Percentiles rank a stretch among this genome's conserved stretches.
Conservation (phyloP, 495 filamentous ascomycete genomes). For the Platismatia glauca region DNA sequence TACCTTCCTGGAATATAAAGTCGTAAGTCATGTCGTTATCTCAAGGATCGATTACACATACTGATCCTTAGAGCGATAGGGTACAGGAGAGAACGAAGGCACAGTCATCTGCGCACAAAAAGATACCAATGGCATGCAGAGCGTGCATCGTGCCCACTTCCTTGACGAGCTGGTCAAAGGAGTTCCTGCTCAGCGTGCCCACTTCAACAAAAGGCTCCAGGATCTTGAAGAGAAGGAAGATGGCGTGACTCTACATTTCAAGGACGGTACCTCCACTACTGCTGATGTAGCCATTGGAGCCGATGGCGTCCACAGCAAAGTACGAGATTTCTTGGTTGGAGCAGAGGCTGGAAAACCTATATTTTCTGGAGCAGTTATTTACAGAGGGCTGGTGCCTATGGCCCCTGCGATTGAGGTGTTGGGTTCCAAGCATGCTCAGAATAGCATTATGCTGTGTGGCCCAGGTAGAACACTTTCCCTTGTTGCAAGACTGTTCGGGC, state of each 20-base stretch:
- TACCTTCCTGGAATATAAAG: background rate
- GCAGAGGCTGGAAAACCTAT: slow-evolving; percentile 37
- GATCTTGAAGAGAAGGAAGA: background rate
- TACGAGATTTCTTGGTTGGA: slow-evolving; percentile 40
- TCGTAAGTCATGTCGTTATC: background rate
- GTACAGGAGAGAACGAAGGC: background rate
- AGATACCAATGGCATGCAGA: background rate
- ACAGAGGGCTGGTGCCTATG: slow-evolving; percentile 54
- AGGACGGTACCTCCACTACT: slow-evolving; percentile 22
- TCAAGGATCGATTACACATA: background rate
- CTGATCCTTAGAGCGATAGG: background rate
- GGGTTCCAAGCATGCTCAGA: slow-evolving; percentile 42
- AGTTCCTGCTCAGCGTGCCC: background rate
- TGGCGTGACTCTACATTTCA: slow-evolving; percentile 16
- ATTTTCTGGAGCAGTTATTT: slow-evolving; percentile 18
- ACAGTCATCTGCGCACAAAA: background rate
- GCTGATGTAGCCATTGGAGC: slow-evolving; percentile 46
- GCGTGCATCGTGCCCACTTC: background rate
- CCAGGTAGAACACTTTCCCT: slow-evolving; percentile 45
- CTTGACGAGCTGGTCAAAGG: background rate
- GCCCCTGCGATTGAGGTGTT: slow-evolving; percentile 44
- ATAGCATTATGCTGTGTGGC: slow-evolving; percentile 50
- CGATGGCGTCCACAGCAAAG: slow-evolving; percentile 48
- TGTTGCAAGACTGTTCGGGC: background rate
- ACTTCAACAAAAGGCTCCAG: background rate